phyloP scores from a whole-genome alignment of 2,329 filamentous ascomycete genomes.

The Dryadomyces quercus-mongolicae region DNA sequence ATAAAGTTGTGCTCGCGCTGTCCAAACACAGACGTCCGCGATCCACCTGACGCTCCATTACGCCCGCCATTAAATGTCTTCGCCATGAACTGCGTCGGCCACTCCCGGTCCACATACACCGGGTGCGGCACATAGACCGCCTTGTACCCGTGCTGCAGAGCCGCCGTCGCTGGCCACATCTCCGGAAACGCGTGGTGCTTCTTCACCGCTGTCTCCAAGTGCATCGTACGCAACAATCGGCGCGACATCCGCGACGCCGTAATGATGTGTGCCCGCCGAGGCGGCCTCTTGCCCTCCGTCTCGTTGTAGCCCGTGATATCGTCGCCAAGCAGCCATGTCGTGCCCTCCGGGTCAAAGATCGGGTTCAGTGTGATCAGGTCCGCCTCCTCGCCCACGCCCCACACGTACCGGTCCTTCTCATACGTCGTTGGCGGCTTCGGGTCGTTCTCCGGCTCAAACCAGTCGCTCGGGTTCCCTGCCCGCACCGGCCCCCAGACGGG shows the following conservation, averaged over 20 bases:
- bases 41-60: conserved; percentile 63
- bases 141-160: conserved; percentile 86
- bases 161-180: conserved; percentile 86
- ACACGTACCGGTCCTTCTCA: conserved; percentile 69
- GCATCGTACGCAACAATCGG: conserved; percentile 73
- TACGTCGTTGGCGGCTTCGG: conserved; percentile 58
- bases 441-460: conserved; percentile 62
- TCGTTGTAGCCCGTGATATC: conserved; percentile 79
- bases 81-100: conserved; percentile 70
- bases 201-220: conserved; percentile 72
- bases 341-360: conserved; percentile 80
- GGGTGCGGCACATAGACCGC: conserved; percentile 86
- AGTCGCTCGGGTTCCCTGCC: conserved; percentile 54
- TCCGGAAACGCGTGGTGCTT: conserved; percentile 90
- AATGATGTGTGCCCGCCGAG: conserved; percentile 78
- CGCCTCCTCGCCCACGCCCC: conserved; percentile 84
- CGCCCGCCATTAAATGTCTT: conserved; percentile 68
- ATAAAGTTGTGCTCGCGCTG: conserved; percentile 82
- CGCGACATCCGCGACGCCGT: conserved; percentile 75
- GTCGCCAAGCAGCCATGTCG: conserved; percentile 69
- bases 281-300: conserved; percentile 38
- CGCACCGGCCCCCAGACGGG: conserved; percentile 77
- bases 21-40: conserved; percentile 61
- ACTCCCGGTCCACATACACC: conserved; percentile 74
- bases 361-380: conserved; percentile 89